These are phyloP conservation scores for Wickerhamia fluorescens DNA, from an alignment of 805 yeast species.

Conservation along the genomic window DNA sequence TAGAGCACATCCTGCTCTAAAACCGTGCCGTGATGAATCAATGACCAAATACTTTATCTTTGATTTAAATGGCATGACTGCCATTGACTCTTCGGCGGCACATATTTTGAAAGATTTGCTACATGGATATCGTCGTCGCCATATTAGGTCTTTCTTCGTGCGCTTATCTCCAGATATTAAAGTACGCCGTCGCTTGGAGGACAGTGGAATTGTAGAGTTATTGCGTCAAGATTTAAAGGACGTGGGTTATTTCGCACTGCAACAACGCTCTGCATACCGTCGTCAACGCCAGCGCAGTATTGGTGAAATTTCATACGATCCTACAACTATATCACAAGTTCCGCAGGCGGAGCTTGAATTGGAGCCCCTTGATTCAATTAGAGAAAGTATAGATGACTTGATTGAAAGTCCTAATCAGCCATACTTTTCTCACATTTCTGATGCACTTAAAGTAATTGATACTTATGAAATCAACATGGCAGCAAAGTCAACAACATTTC, in stretches of 20 bases:
- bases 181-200: constrained; percentile 21
- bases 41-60: constrained; percentile 37
- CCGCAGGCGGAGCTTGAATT: constrained; percentile 9
- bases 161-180: constrained; percentile 21
- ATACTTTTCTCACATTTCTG: constrained; percentile 30
- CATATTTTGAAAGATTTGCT: constrained; percentile 26
- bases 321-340: too few species aligned
- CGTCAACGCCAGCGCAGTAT: constrained; percentile 3
- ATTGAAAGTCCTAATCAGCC: constrained; percentile 23
- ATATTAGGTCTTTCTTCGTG: constrained; percentile 28
- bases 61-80: constrained; percentile 37
- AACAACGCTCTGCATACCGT: constrained; percentile 5
- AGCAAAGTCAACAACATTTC: too few species aligned
- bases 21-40: constrained; percentile 24
- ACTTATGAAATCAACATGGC: constrained; percentile 19
- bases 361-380: constrained; percentile 5
- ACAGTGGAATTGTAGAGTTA: constrained; percentile 24
- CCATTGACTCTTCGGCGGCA: constrained; percentile 37
- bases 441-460: constrained; percentile 34
- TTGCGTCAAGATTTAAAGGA: constrained; percentile 18
- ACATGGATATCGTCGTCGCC: constrained; percentile 20
- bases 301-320: constrained; percentile 1
- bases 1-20: constrained; percentile 37
- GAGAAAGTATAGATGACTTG: neutral
- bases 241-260: constrained; percentile 17